Evolutionary conservation across 2,329 filamentous ascomycete genomes (phyloP).

Genomic region (Paramyrothecium roridum): DNA sequence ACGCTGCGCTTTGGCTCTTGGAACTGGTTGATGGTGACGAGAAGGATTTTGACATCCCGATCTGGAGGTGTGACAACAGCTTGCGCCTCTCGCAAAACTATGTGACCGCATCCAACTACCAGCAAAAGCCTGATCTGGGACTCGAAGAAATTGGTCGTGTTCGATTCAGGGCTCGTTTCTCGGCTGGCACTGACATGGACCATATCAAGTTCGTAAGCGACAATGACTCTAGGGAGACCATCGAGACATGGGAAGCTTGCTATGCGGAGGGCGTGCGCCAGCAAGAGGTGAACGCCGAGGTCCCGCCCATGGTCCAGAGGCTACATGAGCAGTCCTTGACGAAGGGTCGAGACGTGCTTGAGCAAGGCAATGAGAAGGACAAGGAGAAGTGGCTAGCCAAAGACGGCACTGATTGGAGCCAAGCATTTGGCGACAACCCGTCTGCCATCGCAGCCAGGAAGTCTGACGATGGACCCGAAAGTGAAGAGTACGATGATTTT

Average conservation of each 20-base stretch:
- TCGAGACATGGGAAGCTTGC: slow-evolving; percentile 92
- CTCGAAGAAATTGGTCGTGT: slow-evolving; percentile 79
- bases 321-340: slow-evolving; percentile 80
- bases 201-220: slow-evolving; percentile 81
- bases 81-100: slow-evolving; percentile 85
- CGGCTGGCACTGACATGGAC: slow-evolving; percentile 82
- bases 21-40: slow-evolving; percentile 80
- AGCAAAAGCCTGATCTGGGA: slow-evolving; percentile 68
- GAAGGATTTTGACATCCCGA: slow-evolving; percentile 76
- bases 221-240: slow-evolving; percentile 88
- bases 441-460: slow-evolving; percentile 38
- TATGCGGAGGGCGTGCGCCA: slow-evolving; percentile 79
- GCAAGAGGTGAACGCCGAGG: slow-evolving; percentile 66
- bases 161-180: slow-evolving; percentile 78
- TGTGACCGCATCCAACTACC: slow-evolving; percentile 75
- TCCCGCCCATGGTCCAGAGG: slow-evolving; percentile 69
- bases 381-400: slow-evolving; percentile 75
- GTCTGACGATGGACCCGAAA: slow-evolving; percentile 21
- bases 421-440: slow-evolving; percentile 79
- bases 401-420: slow-evolving; percentile 81
- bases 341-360: slow-evolving; percentile 76
- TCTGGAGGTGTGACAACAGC: slow-evolving; percentile 79
- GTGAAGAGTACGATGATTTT: slow-evolving; percentile 38
- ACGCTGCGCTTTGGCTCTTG: slow-evolving; percentile 81
- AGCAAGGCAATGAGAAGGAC: slow-evolving; percentile 67